phyloP scores from a whole-genome alignment of 2,329 filamentous ascomycete species.

The Erysiphe pulchra region DNA sequence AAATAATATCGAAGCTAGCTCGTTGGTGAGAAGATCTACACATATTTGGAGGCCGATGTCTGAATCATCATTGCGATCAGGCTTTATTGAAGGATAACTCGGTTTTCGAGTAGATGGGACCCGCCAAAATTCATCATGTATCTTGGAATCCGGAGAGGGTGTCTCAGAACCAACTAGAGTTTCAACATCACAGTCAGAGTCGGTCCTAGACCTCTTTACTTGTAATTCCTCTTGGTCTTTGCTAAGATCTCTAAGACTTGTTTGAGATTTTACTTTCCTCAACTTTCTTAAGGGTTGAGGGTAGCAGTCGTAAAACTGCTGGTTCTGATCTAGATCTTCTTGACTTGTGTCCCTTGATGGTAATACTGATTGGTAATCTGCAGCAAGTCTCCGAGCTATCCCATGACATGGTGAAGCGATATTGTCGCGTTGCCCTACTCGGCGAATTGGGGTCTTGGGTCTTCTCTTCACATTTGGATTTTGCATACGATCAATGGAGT shows the following conservation, averaged over 20 bases:
- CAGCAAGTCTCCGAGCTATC: conserved; percentile 6
- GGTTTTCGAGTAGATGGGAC: neutral
- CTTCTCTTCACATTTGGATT: conserved; percentile 1
- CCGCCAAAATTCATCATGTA: conserved; percentile 1
- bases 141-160: conserved; percentile 2
- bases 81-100: neutral
- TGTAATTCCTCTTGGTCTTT: conserved; percentile 3
- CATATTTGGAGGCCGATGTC: conserved; percentile 11
- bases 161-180: conserved; percentile 7
- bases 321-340: neutral
- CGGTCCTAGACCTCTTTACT: neutral
- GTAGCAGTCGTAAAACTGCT: no score
- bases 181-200: conserved; percentile 6
- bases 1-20: conserved; percentile 7
- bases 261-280: conserved; percentile 11
- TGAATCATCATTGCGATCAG: conserved; percentile 1
- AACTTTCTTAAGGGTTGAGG: conserved; percentile 2
- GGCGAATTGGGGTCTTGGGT: conserved; percentile 11
- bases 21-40: conserved; percentile 9
- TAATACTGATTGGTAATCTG: conserved; percentile 7
- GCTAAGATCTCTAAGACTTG: conserved; percentile 9
- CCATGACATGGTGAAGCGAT: conserved; percentile 1
- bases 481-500: conserved; percentile 2
- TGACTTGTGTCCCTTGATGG: conserved; percentile 2
- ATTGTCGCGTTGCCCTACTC: conserved; percentile 10